Evolutionary conservation across 352 stramenopile species (phyloP), one percentile per base, ranked within the genome.

Genomic region (Pythium insidiosum): DNA sequence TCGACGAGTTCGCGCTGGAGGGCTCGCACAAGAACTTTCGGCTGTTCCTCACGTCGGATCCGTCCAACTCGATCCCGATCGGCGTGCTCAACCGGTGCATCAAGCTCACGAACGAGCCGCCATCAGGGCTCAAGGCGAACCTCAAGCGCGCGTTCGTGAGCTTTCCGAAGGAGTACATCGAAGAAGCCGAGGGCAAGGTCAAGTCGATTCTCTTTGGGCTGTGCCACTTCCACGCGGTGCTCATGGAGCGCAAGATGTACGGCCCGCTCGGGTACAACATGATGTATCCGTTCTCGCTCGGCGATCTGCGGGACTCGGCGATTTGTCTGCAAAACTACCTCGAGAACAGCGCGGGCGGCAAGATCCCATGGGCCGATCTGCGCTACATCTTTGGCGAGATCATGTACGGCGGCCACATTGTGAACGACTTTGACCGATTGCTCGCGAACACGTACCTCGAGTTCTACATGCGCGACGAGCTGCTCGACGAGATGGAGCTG

Each of bases 181-280:
- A 98, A 56, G 94, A 98, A 50, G 78, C 76, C 2, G 95, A 98
- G 56, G 85, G 72, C 29, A 98, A 98, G 64, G 93, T 93, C 43
- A 98, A 97, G 62, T 95, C 86, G 33, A 98, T 98, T 57, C 63
- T 98, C 19, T 98, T 98, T 64, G 95, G 92, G 0, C 66, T 98
- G 3, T 98, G 95, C 66, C 85, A 98, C 68, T 98, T 98, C 65
- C 95, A 98, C 58, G 93, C 94, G 10, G 79, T 98, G 41, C 87
- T 98, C 43, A 97, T 98, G 87, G 95, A 98, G 61, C 81, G 95
- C 25, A 98, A 98, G 61, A 95, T 97, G 70, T 98, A 97, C 59
- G 95, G 95, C 4, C 88, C 94, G 12, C 89, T 97, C 46, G 95
- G 95, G n/a, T 98, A 97, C 73, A 98, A 98, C 56, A 98, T 98